phyloP scores from a whole-genome alignment of 2,329 filamentous ascomycete species.

The Hypomyces rosellus region DNA sequence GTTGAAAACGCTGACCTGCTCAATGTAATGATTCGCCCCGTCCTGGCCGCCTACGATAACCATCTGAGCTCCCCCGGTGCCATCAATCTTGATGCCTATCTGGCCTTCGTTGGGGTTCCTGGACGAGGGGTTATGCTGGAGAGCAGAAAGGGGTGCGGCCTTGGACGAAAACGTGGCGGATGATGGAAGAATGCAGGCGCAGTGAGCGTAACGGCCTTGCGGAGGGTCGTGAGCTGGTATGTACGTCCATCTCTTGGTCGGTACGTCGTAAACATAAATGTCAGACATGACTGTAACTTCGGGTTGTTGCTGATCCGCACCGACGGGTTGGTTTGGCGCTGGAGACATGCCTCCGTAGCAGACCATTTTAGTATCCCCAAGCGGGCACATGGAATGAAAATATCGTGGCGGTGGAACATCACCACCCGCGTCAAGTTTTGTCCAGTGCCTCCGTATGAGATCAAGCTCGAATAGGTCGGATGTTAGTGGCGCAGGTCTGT shows the following conservation, averaged over 20 bases:
- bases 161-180: slow-evolving; percentile 80
- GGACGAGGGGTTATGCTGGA: slow-evolving; percentile 82
- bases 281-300: slow-evolving; percentile 98
- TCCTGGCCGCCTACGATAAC: slow-evolving; percentile 95
- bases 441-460: slow-evolving; percentile 87
- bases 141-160: slow-evolving; percentile 74
- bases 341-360: slow-evolving; percentile 99
- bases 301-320: slow-evolving; percentile 54
- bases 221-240: slow-evolving; percentile 75
- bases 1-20: slow-evolving; percentile 98
- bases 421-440: slow-evolving; percentile 74
- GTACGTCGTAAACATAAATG: slow-evolving; percentile 89
- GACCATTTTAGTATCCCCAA: slow-evolving; percentile 93
- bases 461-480: slow-evolving; percentile 92
- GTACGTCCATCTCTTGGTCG: slow-evolving; percentile 75
- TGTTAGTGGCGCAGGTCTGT: slow-evolving; percentile 71
- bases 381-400: slow-evolving; percentile 90
- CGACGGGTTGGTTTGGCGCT: slow-evolving; percentile 44
- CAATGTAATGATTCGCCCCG: slow-evolving; percentile 96
- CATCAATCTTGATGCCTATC: slow-evolving; percentile 83
- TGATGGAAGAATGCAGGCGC: slow-evolving; percentile 85
- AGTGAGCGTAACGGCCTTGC: slow-evolving; percentile 93
- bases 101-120: slow-evolving; percentile 81
- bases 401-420: slow-evolving; percentile 88
- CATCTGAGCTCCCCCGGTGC: slow-evolving; percentile 91